Percentiles rank a stretch among this genome's conserved stretches.
phyloP scores from a whole-genome alignment of 257 asterid genomes.

The Forsythia viridissima region DNA sequence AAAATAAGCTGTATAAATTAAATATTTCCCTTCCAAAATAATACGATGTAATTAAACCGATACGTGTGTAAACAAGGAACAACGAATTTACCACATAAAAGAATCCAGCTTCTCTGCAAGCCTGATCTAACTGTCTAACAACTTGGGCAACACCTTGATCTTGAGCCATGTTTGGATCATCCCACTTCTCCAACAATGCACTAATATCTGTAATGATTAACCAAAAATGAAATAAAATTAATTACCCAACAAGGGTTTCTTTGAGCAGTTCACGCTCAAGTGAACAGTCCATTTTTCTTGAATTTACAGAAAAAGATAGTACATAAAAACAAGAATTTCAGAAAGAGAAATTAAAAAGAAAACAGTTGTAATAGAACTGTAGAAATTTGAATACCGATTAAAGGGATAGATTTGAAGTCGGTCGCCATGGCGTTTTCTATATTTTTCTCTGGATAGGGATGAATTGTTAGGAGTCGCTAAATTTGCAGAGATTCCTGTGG shows the following conservation, averaged over 20 bases:
- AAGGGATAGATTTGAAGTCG: conserved; percentile 74
- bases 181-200: conserved; percentile 69
- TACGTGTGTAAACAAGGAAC: neutral
- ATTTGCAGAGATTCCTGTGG: too few relatives aligned
- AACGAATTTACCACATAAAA: conserved; percentile 63
- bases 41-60: neutral
- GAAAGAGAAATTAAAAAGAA: neutral
- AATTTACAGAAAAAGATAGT: neutral
- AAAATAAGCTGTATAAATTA: neutral
- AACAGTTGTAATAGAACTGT: neutral
- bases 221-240: neutral
- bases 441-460: too few relatives aligned
- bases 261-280: conserved; percentile 1
- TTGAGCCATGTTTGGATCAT: conserved; percentile 59
- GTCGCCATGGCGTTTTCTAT: conserved; percentile 59
- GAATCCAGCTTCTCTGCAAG: conserved; percentile 85
- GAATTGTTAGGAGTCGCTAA: too few relatives aligned
- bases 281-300: neutral
- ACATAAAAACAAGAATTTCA: neutral
- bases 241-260: neutral
- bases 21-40: neutral
- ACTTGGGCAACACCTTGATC: conserved; percentile 67
- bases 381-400: conserved; percentile 52
- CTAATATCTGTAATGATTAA: conserved; percentile 52
- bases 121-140: conserved; percentile 64